phyloP scores from a whole-genome alignment of 371 early-diverging fungal genomes.

The Apophysomyces variabilis region DNA sequence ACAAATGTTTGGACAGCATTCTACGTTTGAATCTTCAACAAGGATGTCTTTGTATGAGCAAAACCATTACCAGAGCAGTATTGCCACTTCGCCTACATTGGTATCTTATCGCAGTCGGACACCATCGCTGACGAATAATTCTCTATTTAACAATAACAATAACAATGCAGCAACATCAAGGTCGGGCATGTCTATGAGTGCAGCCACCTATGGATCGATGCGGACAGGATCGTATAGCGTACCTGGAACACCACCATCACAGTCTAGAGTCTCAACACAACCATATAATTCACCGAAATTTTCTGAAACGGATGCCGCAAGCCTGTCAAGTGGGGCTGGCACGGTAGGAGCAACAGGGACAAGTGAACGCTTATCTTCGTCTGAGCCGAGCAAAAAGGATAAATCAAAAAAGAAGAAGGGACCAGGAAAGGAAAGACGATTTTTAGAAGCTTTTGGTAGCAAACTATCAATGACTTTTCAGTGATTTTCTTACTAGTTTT shows the following conservation, averaged over 20 bases:
- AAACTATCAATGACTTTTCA: slow-evolving; percentile 32
- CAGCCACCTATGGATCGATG: slow-evolving; percentile 7
- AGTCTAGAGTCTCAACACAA: slow-evolving; percentile 19
- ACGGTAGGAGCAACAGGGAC: not conserved
- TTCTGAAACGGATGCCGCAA: not conserved
- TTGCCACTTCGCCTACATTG: slow-evolving; percentile 21
- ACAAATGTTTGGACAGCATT: slow-evolving; percentile 4
- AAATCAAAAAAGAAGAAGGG: slow-evolving; percentile 29
- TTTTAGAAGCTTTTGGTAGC: slow-evolving; percentile 28
- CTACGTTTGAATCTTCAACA: slow-evolving; percentile 14
- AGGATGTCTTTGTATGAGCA: slow-evolving; percentile 24
- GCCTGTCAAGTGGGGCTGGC: slow-evolving; percentile 1
- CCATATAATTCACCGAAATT: slow-evolving; percentile 8
- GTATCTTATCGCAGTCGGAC: slow-evolving; percentile 27
- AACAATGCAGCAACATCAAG: not conserved
- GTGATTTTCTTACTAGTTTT: slow-evolving; percentile 12
- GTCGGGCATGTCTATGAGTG: not conserved
- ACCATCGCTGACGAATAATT: slow-evolving; percentile 20
- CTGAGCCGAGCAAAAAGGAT: slow-evolving; percentile 16
- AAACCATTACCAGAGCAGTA: slow-evolving; percentile 17
- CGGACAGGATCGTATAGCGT: slow-evolving; percentile 19
- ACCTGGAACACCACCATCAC: slow-evolving; percentile 21
- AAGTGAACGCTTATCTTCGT: not conserved
- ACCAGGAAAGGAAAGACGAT: slow-evolving; percentile 10
- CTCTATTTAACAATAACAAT: slow-evolving; percentile 2